Conservation (phyloP, 2,329 filamentous ascomycete genomes). For the Epichloe gansuensis region DNA sequence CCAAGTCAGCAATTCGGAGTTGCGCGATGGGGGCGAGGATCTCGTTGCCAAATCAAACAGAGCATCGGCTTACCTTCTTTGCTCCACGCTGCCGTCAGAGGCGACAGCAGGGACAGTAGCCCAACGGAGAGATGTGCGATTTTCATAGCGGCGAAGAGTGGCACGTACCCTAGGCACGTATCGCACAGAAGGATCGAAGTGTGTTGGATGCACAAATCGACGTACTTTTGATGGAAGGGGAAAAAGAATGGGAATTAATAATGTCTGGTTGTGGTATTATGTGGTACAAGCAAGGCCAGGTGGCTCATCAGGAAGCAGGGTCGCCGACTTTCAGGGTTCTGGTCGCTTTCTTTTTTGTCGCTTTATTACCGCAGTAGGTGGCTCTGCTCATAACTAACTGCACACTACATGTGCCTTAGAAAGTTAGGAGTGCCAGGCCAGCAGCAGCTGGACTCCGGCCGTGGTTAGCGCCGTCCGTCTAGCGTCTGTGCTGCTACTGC, state of each 20-base stretch:
- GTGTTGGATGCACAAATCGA: slow-evolving; percentile 4
- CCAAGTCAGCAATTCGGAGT: neutral
- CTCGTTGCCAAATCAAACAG: neutral
- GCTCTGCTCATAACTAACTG: no score
- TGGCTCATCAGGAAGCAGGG: slow-evolving; percentile 5
- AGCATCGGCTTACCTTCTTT: slow-evolving; percentile 55
- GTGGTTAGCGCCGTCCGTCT: no score
- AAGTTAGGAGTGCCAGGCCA: no score
- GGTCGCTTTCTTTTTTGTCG: neutral
- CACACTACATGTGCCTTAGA: no score
- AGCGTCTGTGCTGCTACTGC: no score
- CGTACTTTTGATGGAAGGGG: neutral
- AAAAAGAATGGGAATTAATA: neutral
- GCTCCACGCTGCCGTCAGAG: slow-evolving; percentile 63
- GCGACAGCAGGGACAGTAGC: slow-evolving; percentile 53
- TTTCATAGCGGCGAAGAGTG: slow-evolving; percentile 44
- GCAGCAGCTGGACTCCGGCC: no score
- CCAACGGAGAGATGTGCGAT: slow-evolving; percentile 52
- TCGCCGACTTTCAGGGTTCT: neutral
- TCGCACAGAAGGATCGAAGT: neutral
- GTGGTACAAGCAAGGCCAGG: slow-evolving; percentile 7
- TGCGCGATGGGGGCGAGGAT: neutral
- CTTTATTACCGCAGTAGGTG: neutral
- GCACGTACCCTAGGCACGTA: neutral
- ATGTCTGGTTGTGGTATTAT: neutral